These are phyloP conservation scores for Diospyros kaki DNA, from an alignment of 148 eudicot genomes.

Conservation along the genomic window DNA sequence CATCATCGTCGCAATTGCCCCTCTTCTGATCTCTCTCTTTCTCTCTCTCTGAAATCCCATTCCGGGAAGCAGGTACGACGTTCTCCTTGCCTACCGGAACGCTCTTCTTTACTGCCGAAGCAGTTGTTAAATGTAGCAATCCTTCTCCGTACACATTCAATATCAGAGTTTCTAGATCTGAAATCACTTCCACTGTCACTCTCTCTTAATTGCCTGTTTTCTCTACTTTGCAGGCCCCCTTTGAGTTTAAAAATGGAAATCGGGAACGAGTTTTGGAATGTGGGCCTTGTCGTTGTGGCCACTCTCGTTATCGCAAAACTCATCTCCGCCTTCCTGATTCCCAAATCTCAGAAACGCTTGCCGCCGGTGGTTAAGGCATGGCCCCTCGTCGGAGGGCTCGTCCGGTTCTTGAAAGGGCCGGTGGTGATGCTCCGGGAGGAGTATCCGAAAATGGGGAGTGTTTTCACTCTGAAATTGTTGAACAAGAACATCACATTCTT, in stretches of 20 bases:
- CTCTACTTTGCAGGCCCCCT: background rate
- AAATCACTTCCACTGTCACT: background rate
- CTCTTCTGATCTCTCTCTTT: too few relatives aligned
- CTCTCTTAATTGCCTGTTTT: background rate
- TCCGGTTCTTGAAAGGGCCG: conserved; percentile 77
- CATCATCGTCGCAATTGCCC: too few relatives aligned
- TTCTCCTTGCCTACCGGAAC: too few relatives aligned
- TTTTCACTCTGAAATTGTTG: conserved; percentile 72
- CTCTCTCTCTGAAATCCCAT: too few relatives aligned
- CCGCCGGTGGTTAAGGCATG: conserved; percentile 68
- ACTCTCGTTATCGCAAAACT: conserved; percentile 69
- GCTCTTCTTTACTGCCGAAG: too few relatives aligned
- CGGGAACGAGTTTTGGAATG: conserved; percentile 39
- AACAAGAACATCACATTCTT: conserved; percentile 81
- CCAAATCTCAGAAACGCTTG: conserved; percentile 62
- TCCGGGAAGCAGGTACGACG: too few relatives aligned
- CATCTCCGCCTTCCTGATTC: conserved; percentile 45
- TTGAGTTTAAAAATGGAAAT: conserved; percentile 13
- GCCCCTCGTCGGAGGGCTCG: conserved; percentile 71
- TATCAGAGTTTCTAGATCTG: background rate
- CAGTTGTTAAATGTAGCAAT: too few relatives aligned
- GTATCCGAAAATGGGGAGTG: conserved; percentile 86
- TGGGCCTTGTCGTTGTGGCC: conserved; percentile 60
- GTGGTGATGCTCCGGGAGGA: conserved; percentile 72
- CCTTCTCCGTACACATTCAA: background rate